Conservation (phyloP, 2,329 filamentous ascomycete genomes). For the Penicillium brasilianum region DNA sequence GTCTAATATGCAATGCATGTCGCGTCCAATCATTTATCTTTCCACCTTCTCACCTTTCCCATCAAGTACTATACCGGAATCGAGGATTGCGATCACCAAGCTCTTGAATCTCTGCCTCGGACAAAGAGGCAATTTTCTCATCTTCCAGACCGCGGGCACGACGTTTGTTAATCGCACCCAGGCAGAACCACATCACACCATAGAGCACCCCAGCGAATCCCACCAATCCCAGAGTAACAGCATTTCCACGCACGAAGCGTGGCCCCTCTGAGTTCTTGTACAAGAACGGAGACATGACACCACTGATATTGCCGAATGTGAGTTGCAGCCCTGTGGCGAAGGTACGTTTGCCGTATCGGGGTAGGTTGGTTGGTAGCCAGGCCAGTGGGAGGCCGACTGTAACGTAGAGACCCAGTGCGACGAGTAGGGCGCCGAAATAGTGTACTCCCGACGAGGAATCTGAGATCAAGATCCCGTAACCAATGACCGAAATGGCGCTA, state of each 20-base stretch:
- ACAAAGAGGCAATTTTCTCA: constrained; percentile 44
- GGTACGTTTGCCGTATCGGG: constrained; percentile 76
- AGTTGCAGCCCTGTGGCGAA: constrained; percentile 74
- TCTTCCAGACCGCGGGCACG: constrained; percentile 45
- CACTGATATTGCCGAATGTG: constrained; percentile 71
- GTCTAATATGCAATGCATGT: not conserved
- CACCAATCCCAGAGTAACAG: constrained; percentile 64
- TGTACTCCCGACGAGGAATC: constrained; percentile 65
- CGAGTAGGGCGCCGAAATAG: constrained; percentile 78
- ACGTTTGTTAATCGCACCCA: constrained; percentile 54
- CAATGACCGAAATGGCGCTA: constrained; percentile 66
- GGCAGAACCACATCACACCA: constrained; percentile 61
- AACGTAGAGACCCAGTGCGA: constrained; percentile 73
- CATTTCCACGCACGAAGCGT: constrained; percentile 66
- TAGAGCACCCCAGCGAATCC: constrained; percentile 60
- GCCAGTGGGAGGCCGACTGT: constrained; percentile 60
- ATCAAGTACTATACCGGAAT: constrained; percentile 46
- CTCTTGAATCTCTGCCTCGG: constrained; percentile 50
- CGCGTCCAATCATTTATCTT: not conserved
- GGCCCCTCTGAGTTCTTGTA: constrained; percentile 56
- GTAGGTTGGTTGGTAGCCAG: constrained; percentile 69
- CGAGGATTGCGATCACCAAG: constrained; percentile 50
- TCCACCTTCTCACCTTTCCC: not conserved
- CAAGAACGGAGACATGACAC: constrained; percentile 73
- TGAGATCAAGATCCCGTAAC: constrained; percentile 71